Evolutionary conservation across 2,329 filamentous ascomycete genomes (phyloP).

Genomic region (Pestalotiopsis sp.): DNA sequence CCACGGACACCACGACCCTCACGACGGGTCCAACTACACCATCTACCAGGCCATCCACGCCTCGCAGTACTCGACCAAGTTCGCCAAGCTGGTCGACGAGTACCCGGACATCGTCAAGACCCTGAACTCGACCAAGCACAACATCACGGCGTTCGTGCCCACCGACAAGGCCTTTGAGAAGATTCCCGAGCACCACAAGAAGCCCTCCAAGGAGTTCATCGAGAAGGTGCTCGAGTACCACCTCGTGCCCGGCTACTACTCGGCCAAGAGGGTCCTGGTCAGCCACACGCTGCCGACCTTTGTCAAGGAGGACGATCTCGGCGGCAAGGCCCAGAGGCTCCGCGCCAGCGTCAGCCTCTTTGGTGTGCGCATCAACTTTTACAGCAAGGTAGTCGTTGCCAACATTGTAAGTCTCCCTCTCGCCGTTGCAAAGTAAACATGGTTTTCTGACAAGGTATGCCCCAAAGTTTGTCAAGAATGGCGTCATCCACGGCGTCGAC

Average conservation of each 20-base stretch:
- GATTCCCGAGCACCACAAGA: conserved; percentile 50
- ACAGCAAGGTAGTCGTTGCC: conserved; percentile 68
- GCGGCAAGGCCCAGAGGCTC: conserved; percentile 71
- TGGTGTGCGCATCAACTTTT: conserved; percentile 77
- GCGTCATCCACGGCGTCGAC: conserved; percentile 79
- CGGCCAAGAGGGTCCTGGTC: conserved; percentile 65
- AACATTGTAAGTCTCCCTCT: conserved; percentile 62
- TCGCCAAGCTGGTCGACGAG: conserved; percentile 74
- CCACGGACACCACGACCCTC: conserved; percentile 28
- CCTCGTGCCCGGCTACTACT: conserved; percentile 67
- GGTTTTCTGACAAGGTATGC: too few relatives aligned
- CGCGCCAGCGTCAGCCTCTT: conserved; percentile 63
- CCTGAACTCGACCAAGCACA: conserved; percentile 74
- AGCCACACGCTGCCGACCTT: conserved; percentile 76
- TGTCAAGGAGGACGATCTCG: conserved; percentile 60
- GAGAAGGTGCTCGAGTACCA: conserved; percentile 76
- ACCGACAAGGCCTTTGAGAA: conserved; percentile 74
- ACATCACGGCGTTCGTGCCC: conserved; percentile 83
- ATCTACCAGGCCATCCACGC: conserved; percentile 79
- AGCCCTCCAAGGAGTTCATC: conserved; percentile 71
- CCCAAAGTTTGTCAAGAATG: conserved; percentile 78
- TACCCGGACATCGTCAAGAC: conserved; percentile 71
- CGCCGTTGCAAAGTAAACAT: too few relatives aligned
- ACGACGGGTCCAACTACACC: conserved; percentile 63
- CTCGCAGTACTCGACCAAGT: conserved; percentile 76